Conservation (phyloP, 139 green algal species). For the Eudorina sp. region DNA sequence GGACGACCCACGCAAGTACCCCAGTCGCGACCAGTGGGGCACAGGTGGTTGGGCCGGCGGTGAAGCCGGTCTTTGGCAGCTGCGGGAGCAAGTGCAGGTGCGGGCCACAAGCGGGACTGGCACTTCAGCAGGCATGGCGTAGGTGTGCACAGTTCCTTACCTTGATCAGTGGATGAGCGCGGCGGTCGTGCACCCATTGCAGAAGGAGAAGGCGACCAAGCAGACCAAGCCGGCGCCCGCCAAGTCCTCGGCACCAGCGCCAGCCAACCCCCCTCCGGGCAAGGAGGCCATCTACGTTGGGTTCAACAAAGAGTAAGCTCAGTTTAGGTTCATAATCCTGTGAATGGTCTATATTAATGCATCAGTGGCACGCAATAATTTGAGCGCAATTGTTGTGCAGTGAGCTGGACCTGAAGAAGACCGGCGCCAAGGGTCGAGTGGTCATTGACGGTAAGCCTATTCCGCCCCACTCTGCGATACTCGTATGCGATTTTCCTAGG, state of each 20-base stretch:
- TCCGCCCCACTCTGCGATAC: not conserved
- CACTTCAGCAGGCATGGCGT: not conserved
- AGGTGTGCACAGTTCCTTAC: not conserved
- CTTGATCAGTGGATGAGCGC: not conserved
- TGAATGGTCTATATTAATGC: too few species aligned
- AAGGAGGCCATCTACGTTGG: constrained; percentile 70
- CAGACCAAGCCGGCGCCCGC: not conserved
- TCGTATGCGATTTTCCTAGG: not conserved
- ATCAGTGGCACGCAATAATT: too few species aligned
- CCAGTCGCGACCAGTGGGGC: constrained; percentile 42
- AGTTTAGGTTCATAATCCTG: not conserved
- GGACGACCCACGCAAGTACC: constrained; percentile 81
- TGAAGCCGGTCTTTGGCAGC: constrained; percentile 71
- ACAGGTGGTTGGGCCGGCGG: constrained; percentile 77
- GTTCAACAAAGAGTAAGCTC: constrained; percentile 70
- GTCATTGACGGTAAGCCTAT: constrained; percentile 68
- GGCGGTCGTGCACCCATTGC: not conserved
- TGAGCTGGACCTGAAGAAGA: constrained; percentile 56
- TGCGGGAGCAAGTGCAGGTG: constrained; percentile 60
- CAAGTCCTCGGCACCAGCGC: constrained; percentile 3
- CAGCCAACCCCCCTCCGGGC: constrained; percentile 29
- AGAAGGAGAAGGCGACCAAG: constrained; percentile 41
- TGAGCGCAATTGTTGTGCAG: too few species aligned
- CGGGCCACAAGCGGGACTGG: too few species aligned
- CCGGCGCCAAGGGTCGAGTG: constrained; percentile 60